Evolutionary conservation across 768 basidiomycete species (phyloP), one percentile per base, ranked within the genome.

Genomic region (Lepiota brunneoincarnata): DNA sequence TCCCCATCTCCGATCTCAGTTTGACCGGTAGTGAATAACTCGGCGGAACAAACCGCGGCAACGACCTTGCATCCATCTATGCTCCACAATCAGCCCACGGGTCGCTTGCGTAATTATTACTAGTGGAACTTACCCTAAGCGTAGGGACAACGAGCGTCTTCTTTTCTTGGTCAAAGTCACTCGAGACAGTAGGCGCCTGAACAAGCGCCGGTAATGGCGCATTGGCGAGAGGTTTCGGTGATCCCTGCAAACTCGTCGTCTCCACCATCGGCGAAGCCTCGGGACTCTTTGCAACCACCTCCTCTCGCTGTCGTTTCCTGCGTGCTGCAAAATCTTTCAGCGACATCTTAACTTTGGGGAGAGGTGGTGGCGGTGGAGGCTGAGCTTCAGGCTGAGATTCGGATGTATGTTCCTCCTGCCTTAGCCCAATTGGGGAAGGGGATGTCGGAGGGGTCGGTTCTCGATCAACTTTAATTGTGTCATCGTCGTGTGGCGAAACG

Each of bases 321-420:
- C 83, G 67, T 26, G 78, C 51, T 26, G 75, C 79, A 59, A 83
- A 85, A 56, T 85, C 83, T 59, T 78, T 79, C 44, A 85, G 63
- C 0, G 83, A 80, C 66, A 83, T 75, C 58, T 82, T 82, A 40
- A 83, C 81, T 44, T 81, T 80, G 11, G 67, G 67, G 26, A 54
- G 50, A 35, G 63, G 62, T n/a, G 53, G 46, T 28, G 51, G 44
- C 18, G 52, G 47, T 6, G 58, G 54, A 21, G 51, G 41, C 20
- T 49, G 17, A 12, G 34, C 7, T n/a, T 12, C 14, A 12, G 31
- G 45, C 1, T 15, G n/a, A 14, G 45, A 18, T 36, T 21, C 24
- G n/a, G 24, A 31, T 2, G 17, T 18, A n/a, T 17, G 50, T 20
- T 34, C 6, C 20, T 9, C 7, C 11, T n/a, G 50, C 21, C 39